Conservation (phyloP, 108 stramenopile species). For the Cyclotella atomus region DNA sequence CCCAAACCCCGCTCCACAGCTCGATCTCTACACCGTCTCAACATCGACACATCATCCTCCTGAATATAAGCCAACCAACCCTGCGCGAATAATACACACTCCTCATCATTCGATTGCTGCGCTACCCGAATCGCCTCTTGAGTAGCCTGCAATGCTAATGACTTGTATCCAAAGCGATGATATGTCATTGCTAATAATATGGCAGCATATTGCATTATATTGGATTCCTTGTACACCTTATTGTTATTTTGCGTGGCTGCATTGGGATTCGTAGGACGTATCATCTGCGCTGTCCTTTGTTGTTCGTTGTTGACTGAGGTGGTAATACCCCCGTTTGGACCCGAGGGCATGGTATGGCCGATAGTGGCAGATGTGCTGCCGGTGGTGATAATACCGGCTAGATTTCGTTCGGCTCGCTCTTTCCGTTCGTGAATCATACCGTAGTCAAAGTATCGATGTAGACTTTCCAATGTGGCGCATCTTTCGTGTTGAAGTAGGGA, state of each 20-base stretch:
- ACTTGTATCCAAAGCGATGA: constrained; percentile 72
- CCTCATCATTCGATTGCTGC: constrained; percentile 88
- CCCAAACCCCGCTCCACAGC: constrained; percentile 29
- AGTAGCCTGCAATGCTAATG: constrained; percentile 77
- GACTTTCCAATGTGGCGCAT: constrained; percentile 78
- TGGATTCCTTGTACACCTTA: constrained; percentile 27
- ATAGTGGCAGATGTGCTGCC: background rate
- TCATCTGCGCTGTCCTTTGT: constrained; percentile 12
- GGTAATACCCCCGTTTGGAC: constrained; percentile 8
- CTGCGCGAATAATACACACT: constrained; percentile 83
- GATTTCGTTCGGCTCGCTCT: constrained; percentile 41
- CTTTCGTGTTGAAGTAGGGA: constrained; percentile 80
- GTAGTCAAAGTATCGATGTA: constrained; percentile 95
- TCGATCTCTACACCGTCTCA: constrained; percentile 36
- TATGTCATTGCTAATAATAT: constrained; percentile 80
- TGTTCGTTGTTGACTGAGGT: background rate
- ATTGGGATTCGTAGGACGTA: constrained; percentile 9
- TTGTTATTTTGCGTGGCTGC: background rate
- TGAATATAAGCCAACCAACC: constrained; percentile 65
- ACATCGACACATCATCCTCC: constrained; percentile 25
- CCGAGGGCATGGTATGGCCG: background rate
- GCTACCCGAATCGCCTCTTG: constrained; percentile 95
- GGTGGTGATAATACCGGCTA: constrained; percentile 1
- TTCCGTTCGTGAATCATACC: constrained; percentile 72
- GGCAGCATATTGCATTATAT: constrained; percentile 84